Base-by-base conservation (phyloP, 352 stramenopile genomes). In the Elongisporangium anandrum region DNA sequence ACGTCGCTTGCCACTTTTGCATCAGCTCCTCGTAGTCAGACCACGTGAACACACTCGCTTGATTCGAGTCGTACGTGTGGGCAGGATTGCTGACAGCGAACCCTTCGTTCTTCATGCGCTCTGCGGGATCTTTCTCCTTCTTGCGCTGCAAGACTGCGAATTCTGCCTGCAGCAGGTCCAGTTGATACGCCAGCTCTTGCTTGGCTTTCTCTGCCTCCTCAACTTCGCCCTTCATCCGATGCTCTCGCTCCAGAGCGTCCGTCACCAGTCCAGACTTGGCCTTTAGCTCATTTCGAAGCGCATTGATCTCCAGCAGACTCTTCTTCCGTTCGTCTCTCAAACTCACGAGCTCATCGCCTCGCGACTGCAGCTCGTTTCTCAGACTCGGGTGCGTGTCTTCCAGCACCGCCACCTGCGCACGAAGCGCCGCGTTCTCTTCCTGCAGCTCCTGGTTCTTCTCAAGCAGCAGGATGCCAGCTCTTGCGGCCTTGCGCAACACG, bases 381-480 rank as follows among this genome's bases (percentile, higher is more conserved):
- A 93, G 60, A n/a, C 69, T 72, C 4, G 75, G 79, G 0, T 69
- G 66, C 54, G 88, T 76, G 38, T 58, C 70, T 63, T 88, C 71
- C 38, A 90, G 66, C 52, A 77, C 64, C 21, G 65, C 66, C 56
- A 89, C 63, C 50, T 91, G 81, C n/a, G 74, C 68, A 9, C 75
- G 77, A 45, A 94, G 64, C 13, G 81, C 77, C 17, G 52, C 56
- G 3, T 85, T 79, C 55, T 91, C 77, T 41, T 80, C 73, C 34
- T 85, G 68, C 7, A 94, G 65, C 53, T 87, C 81, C 29, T 81
- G 70, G 48, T 91, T 94, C 57, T 81, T 73, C 67, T 94, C 84
- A 51, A 94, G 61, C 38, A 94, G 61, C 53, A 84, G 64, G 39
- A 94, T 88, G 0, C 84, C 84, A 16, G 79, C 79, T 39, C 84